phyloP scores from a whole-genome alignment of 2,329 filamentous ascomycete genomes.

The Colletotrichum tropicale region DNA sequence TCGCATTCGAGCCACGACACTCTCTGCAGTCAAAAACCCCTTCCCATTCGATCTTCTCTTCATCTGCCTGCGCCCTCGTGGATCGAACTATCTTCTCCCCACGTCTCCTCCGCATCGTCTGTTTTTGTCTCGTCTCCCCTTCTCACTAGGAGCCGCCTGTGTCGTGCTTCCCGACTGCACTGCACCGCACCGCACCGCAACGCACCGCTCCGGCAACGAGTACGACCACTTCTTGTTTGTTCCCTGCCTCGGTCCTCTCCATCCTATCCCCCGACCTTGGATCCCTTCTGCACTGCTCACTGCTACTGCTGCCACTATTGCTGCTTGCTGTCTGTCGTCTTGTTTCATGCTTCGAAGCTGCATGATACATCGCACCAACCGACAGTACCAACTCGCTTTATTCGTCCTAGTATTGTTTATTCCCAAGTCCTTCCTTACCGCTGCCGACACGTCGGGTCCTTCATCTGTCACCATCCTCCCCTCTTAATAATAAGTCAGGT shows the following conservation, averaged over 20 bases:
- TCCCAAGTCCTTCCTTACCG: slow-evolving; percentile 12
- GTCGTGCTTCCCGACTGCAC: background rate
- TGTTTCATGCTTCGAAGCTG: slow-evolving; percentile 23
- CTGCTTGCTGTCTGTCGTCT: slow-evolving; percentile 7
- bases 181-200: background rate
- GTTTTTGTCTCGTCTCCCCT: background rate
- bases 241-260: background rate
- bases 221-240: background rate
- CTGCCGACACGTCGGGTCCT: slow-evolving; percentile 1
- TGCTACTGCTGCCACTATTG: background rate
- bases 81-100: slow-evolving; percentile 20
- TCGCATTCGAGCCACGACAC: slow-evolving; percentile 48
- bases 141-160: slow-evolving; percentile 1
- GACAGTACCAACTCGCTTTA: slow-evolving; percentile 7
- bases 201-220: background rate
- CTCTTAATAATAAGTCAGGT: slow-evolving; percentile 25
- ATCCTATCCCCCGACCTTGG: background rate
- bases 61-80: slow-evolving; percentile 15
- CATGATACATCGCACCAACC: slow-evolving; percentile 23
- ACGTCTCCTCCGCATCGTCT: slow-evolving; percentile 10
- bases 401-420: slow-evolving; percentile 18
- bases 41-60: slow-evolving; percentile 19
- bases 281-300: background rate
- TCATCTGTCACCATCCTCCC: background rate
- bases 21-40: slow-evolving; percentile 34